Evolutionary conservation across 768 basidiomycete species (phyloP).

Genomic region (Suillus weaverae): DNA sequence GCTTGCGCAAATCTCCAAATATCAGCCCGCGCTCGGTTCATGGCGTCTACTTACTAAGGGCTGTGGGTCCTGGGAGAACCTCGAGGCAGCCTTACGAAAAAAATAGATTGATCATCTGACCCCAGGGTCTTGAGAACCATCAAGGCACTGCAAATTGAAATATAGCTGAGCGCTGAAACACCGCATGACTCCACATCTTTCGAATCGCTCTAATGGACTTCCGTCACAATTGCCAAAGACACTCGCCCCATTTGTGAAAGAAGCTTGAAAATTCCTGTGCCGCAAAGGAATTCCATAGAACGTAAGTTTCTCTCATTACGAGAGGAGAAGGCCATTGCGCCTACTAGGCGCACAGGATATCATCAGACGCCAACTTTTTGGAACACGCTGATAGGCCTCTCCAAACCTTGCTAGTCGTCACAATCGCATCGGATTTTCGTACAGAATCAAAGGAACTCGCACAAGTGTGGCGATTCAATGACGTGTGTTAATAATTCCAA

Average conservation of each 20-base stretch:
- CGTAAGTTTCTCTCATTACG: not conserved
- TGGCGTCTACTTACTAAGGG: not conserved
- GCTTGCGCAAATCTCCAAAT: not conserved
- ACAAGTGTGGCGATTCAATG: not conserved
- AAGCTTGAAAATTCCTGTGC: not conserved
- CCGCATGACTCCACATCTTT: not conserved
- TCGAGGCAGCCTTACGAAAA: conserved; percentile 1
- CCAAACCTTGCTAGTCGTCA: not conserved
- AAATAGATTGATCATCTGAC: not conserved
- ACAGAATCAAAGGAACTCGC: not conserved
- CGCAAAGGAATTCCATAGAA: not conserved
- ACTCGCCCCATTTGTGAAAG: not conserved
- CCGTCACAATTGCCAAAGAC: not conserved
- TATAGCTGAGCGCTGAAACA: not conserved
- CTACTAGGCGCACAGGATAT: not conserved
- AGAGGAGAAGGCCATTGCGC: not conserved
- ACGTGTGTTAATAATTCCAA: not conserved
- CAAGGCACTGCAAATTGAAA: not conserved
- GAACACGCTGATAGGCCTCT: not conserved
- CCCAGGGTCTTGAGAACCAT: not conserved
- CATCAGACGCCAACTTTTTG: not conserved
- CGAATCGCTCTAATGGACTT: not conserved
- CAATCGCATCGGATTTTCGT: not conserved
- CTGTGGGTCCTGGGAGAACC: not conserved
- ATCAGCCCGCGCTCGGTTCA: not conserved